Conservation (phyloP, 176 grass and related monocot genomes). For the Stipa capillata region DNA sequence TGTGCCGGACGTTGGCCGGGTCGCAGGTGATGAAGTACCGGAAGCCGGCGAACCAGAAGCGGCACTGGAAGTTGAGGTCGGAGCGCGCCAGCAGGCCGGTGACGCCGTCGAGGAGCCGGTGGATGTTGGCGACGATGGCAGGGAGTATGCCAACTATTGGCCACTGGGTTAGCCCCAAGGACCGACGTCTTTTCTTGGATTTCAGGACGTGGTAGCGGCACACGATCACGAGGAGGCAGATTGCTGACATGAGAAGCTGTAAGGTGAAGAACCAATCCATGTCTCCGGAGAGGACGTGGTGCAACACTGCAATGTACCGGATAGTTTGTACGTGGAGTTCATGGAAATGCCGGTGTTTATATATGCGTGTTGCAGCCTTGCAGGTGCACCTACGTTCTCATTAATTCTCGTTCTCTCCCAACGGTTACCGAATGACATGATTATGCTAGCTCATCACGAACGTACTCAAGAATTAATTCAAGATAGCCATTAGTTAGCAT, state of each 20-base stretch:
- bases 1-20: conserved; percentile 35
- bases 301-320: background rate
- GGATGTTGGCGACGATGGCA: conserved; percentile 16
- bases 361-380: background rate
- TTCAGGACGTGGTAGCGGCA: background rate
- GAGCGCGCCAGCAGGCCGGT: background rate
- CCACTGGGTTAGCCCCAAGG: conserved; percentile 7
- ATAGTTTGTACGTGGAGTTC: background rate
- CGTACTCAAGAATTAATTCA: background rate
- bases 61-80: conserved; percentile 25
- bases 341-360: background rate
- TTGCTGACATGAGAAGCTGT: background rate
- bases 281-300: background rate
- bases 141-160: conserved; percentile 32
- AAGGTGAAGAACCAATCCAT: conserved; percentile 12
- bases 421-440: background rate
- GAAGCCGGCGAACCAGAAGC: conserved; percentile 18
- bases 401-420: background rate
- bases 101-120: conserved; percentile 9
- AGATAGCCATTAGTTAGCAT: background rate
- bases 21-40: conserved; percentile 24
- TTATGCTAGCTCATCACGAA: background rate
- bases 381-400: background rate
- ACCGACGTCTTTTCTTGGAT: background rate
- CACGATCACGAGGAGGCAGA: background rate